phyloP scores from a whole-genome alignment of 2,329 filamentous ascomycete species.

The Aspergillus aculeatus region DNA sequence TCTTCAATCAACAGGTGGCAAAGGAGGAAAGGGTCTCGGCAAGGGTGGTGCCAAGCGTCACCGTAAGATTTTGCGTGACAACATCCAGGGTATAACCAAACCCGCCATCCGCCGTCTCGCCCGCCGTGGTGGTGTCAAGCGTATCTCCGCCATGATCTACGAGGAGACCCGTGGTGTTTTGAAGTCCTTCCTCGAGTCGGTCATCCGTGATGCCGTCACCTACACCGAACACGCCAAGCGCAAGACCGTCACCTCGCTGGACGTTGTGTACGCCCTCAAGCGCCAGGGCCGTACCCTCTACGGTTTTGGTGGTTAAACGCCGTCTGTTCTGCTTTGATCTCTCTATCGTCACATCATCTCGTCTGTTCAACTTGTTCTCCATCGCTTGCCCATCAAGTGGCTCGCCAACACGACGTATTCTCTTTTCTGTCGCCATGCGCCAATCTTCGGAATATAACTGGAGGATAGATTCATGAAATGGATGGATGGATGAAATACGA shows the following conservation, averaged over 20 bases:
- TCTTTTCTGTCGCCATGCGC: no score
- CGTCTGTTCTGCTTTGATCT: background rate
- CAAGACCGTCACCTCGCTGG: slow-evolving; percentile 56
- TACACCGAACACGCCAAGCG: slow-evolving; percentile 83
- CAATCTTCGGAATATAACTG: no score
- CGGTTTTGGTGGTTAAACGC: slow-evolving; percentile 76
- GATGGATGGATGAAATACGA: no score
- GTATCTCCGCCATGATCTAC: slow-evolving; percentile 96
- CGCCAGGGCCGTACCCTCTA: slow-evolving; percentile 71
- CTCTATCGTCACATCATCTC: no score
- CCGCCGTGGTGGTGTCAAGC: slow-evolving; percentile 99
- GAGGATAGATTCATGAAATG: no score
- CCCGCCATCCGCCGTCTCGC: slow-evolving; percentile 97
- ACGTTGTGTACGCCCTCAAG: slow-evolving; percentile 65
- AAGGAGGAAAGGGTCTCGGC: slow-evolving; percentile 96
- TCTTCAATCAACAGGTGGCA: slow-evolving; percentile 64
- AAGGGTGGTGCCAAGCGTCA: slow-evolving; percentile 99
- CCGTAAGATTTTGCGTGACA: slow-evolving; percentile 99
- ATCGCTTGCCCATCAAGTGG: no score
- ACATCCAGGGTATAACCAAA: slow-evolving; percentile 99
- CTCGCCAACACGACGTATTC: no score
- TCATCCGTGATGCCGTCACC: slow-evolving; percentile 77
- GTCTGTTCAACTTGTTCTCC: no score
- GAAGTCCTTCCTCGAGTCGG: slow-evolving; percentile 79
- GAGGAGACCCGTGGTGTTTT: slow-evolving; percentile 79